phyloP scores from a whole-genome alignment of 108 stramenopile genomes.

The Seminavis robusta region DNA sequence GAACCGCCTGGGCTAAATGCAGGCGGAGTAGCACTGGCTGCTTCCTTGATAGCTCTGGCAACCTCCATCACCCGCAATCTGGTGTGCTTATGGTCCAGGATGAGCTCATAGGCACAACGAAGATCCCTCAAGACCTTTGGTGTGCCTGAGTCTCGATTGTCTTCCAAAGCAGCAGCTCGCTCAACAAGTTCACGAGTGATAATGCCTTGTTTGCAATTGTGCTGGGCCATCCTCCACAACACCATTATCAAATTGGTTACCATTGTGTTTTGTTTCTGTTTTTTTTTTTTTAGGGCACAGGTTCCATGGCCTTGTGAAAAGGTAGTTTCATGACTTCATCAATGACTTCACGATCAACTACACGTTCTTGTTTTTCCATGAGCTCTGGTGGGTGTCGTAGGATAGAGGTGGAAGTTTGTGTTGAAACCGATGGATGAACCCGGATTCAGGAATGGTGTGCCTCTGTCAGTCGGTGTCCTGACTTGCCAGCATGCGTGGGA shows the following conservation, averaged over 20 bases:
- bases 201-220: conserved; percentile 41
- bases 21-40: conserved; percentile 88
- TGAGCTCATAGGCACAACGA: conserved; percentile 95
- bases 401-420: conserved; percentile 96
- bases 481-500: conserved; percentile 98
- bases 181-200: conserved; percentile 83
- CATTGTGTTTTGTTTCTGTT: neutral
- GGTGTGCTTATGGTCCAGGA: conserved; percentile 95
- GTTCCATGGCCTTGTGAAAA: conserved; percentile 72
- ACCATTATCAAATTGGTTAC: conserved; percentile 35
- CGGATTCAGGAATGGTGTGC: conserved; percentile 98
- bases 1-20: conserved; percentile 86
- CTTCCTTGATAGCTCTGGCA: conserved; percentile 86
- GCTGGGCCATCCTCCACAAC: conserved; percentile 36
- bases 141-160: conserved; percentile 74
- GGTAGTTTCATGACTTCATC: conserved; percentile 88
- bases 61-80: conserved; percentile 93
- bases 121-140: conserved; percentile 85
- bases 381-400: conserved; percentile 90
- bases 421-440: conserved; percentile 96
- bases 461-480: too few species aligned
- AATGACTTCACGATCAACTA: conserved; percentile 87
- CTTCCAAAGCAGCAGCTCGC: conserved; percentile 74
- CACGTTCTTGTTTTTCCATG: conserved; percentile 95
- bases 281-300: too few species aligned